Conservation (phyloP, 352 stramenopile species). For the Pythium phragmiticola region DNA sequence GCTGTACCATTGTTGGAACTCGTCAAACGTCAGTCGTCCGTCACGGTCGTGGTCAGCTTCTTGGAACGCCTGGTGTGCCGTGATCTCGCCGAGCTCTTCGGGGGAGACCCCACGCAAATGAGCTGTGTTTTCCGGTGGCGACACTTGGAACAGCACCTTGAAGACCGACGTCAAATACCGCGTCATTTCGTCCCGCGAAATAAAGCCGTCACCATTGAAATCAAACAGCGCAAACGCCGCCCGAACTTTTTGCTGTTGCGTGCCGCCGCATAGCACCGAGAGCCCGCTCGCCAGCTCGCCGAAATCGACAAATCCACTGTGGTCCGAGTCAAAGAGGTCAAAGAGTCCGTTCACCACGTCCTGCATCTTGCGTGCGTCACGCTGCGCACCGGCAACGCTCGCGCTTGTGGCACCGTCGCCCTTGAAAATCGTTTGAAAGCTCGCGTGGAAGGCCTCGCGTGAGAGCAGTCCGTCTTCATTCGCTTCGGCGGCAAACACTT, state of each 20-base stretch:
- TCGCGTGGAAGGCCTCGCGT: conserved; percentile 70
- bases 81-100: conserved; percentile 79
- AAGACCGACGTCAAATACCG: conserved; percentile 88
- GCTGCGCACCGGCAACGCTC: conserved; percentile 15
- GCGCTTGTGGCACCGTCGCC: conserved; percentile 24
- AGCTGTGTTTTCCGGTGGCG: conserved; percentile 23
- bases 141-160: conserved; percentile 81
- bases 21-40: conserved; percentile 72
- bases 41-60: conserved; percentile 71
- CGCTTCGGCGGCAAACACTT: conserved; percentile 79
- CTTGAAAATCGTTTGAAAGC: conserved; percentile 69
- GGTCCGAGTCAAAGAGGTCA: conserved; percentile 76
- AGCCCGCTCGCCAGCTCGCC: conserved; percentile 79
- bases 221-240: conserved; percentile 87
- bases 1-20: conserved; percentile 88
- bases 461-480: conserved; percentile 73
- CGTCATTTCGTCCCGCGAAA: conserved; percentile 85
- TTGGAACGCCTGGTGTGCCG: conserved; percentile 73
- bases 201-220: conserved; percentile 88
- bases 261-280: conserved; percentile 80
- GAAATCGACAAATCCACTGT: conserved; percentile 79
- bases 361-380: conserved; percentile 49
- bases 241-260: conserved; percentile 84
- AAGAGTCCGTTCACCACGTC: conserved; percentile 71
- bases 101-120: conserved; percentile 59